Percentiles rank a stretch among this genome's conserved stretches.
Evolutionary conservation across 2,329 filamentous ascomycete species (phyloP).

Genomic region (Plectosphaerella plurivora): DNA sequence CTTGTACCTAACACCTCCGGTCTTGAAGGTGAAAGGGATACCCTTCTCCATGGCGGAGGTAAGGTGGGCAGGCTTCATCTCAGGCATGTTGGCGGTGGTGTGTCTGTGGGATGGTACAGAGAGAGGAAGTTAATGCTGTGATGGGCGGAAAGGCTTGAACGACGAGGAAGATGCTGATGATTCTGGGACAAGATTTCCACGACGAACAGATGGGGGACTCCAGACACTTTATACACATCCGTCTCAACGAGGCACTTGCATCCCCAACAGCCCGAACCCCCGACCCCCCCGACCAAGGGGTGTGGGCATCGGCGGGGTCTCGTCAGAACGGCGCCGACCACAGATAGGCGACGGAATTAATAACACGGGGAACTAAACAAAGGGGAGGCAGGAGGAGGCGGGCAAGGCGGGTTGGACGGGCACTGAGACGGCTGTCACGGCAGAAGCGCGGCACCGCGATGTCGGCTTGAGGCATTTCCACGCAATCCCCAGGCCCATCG

Average conservation of each 20-base stretch:
- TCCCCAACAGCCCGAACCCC: too few relatives aligned
- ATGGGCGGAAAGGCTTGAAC: too few relatives aligned
- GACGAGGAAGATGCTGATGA: too few relatives aligned
- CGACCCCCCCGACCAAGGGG: too few relatives aligned
- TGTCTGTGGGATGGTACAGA: not conserved
- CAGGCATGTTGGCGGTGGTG: slow-evolving; percentile 1
- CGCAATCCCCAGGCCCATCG: not conserved
- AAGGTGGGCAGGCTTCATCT: not conserved
- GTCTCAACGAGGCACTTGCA: too few relatives aligned
- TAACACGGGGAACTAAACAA: not conserved
- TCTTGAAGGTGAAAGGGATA: slow-evolving; percentile 42
- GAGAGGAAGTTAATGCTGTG: not conserved
- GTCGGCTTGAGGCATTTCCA: not conserved
- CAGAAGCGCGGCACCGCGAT: not conserved
- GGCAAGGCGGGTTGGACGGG: not conserved
- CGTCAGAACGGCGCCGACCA: not conserved
- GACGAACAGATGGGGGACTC: too few relatives aligned
- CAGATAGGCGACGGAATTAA: not conserved
- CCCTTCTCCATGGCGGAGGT: slow-evolving; percentile 16
- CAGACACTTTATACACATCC: too few relatives aligned
- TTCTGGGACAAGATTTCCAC: too few relatives aligned
- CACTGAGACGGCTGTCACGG: not conserved
- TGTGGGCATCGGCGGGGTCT: not conserved
- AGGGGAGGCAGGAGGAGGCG: not conserved
- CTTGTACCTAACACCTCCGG: slow-evolving; percentile 30